phyloP scores from a whole-genome alignment of 176 grass and related monocot species.

The Zizania latifolia region DNA sequence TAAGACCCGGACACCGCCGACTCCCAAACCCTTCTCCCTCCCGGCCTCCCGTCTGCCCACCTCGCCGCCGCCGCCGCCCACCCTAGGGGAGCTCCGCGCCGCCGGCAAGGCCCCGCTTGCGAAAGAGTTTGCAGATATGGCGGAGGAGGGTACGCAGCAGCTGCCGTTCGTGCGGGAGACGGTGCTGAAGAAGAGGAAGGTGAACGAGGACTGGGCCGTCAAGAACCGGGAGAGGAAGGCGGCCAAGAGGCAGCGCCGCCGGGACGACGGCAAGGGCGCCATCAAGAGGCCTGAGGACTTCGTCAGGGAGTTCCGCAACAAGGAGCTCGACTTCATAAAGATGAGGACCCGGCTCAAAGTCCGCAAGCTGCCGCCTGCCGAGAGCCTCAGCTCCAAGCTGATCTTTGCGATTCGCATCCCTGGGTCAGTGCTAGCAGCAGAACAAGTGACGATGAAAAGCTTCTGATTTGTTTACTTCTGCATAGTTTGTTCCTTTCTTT shows the following conservation, averaged over 20 bases:
- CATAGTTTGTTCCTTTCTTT: not conserved
- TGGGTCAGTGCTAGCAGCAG: conserved; percentile 21
- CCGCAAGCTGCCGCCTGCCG: conserved; percentile 34
- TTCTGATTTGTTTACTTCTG: not conserved
- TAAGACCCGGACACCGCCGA: not conserved
- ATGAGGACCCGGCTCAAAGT: conserved; percentile 74
- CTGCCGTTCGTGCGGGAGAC: conserved; percentile 67
- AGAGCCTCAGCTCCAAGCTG: conserved; percentile 50
- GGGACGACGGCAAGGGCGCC: conserved; percentile 31
- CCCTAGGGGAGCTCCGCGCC: not conserved
- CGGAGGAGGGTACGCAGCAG: conserved; percentile 36
- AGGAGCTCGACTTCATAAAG: conserved; percentile 63
- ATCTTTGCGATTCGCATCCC: conserved; percentile 83
- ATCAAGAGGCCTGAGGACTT: conserved; percentile 89
- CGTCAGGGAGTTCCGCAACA: conserved; percentile 73
- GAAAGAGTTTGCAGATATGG: conserved; percentile 13
- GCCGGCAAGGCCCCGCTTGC: not conserved
- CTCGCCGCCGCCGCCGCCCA: not conserved
- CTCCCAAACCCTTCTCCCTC: conserved; percentile 8
- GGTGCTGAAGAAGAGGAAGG: conserved; percentile 78
- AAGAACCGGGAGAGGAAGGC: conserved; percentile 50
- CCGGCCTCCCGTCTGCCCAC: not conserved
- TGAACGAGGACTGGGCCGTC: conserved; percentile 79
- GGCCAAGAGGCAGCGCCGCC: conserved; percentile 41
- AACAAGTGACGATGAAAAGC: not conserved